Percentiles rank a stretch among this genome's conserved stretches.
These are phyloP conservation scores for Eucalyptus regnans DNA, from an alignment of 345 rosid genomes.

Conservation along the genomic window DNA sequence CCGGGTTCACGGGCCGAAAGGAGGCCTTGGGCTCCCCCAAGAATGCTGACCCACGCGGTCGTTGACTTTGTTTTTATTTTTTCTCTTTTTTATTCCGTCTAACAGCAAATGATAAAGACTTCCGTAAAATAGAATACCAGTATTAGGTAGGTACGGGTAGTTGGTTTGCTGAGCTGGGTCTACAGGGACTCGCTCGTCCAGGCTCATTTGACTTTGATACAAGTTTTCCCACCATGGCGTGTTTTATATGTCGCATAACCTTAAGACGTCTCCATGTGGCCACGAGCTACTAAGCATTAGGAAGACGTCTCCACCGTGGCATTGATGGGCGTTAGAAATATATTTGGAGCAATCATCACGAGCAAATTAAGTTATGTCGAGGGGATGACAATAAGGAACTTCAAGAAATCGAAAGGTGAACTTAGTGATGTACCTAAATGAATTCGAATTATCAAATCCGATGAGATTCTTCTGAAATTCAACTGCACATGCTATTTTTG, in stretches of 20 bases:
- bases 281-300: too few species aligned
- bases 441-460: not conserved
- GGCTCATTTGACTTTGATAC: not conserved
- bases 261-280: too few species aligned
- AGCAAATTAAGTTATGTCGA: accelerated
- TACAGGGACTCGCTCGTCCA: not conserved
- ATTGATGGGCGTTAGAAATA: accelerated
- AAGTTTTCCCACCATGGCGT: too few species aligned
- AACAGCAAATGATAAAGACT: not conserved
- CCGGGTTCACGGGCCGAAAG: not conserved
- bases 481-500: not conserved
- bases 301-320: too few species aligned
- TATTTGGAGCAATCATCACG: accelerated
- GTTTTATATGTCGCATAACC: too few species aligned
- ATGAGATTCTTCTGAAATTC: not conserved
- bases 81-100: not conserved
- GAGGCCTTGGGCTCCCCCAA: not conserved
- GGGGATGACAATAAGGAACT: too few species aligned
- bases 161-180: not conserved
- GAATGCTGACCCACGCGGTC: not conserved
- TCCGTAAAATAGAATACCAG: not conserved
- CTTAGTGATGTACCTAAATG: too few species aligned
- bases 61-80: not conserved
- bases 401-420: too few species aligned
- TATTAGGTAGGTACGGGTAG: not conserved